A percentile compares a stretch with the other conserved stretches of the same genome.
These are phyloP conservation scores for Termitomyces sp. DNA, from an alignment of 768 basidiomycete species.

Conservation along the genomic window DNA sequence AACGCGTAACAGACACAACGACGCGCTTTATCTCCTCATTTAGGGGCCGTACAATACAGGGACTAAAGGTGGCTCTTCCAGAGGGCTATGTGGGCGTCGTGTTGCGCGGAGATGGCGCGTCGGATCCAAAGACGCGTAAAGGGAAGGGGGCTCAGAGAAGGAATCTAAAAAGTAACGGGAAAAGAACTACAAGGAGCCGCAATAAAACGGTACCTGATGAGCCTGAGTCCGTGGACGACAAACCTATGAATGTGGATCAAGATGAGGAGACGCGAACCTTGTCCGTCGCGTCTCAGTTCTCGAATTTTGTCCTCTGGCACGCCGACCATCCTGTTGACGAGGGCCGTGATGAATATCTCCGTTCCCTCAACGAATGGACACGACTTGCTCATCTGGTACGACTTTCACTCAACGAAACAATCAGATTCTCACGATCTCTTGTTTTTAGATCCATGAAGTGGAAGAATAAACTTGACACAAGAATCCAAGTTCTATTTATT, in stretches of 20 bases:
- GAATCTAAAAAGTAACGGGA: slow-evolving; percentile 7
- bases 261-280: slow-evolving; percentile 32
- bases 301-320: slow-evolving; percentile 71
- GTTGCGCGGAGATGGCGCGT: slow-evolving; percentile 31
- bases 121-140: not conserved
- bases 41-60: slow-evolving; percentile 72
- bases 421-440: not conserved
- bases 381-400: slow-evolving; percentile 58
- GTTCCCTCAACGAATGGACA: slow-evolving; percentile 71
- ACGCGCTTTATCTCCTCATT: slow-evolving; percentile 61
- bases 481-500: not conserved
- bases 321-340: slow-evolving; percentile 70
- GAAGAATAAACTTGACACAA: not conserved
- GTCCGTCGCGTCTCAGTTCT: slow-evolving; percentile 51
- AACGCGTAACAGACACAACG: slow-evolving; percentile 22
- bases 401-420: not conserved
- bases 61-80: slow-evolving; percentile 58
- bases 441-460: slow-evolving; percentile 18
- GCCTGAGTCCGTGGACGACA: slow-evolving; percentile 22
- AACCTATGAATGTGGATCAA: slow-evolving; percentile 25
- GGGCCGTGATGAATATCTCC: slow-evolving; percentile 66
- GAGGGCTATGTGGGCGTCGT: slow-evolving; percentile 67
- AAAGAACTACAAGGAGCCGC: slow-evolving; percentile 25
- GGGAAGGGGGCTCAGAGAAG: slow-evolving; percentile 9
- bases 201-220: slow-evolving; percentile 19